Base-by-base conservation (phyloP, 2,329 filamentous ascomycete species). In the Thermochaetoides dissita region DNA sequence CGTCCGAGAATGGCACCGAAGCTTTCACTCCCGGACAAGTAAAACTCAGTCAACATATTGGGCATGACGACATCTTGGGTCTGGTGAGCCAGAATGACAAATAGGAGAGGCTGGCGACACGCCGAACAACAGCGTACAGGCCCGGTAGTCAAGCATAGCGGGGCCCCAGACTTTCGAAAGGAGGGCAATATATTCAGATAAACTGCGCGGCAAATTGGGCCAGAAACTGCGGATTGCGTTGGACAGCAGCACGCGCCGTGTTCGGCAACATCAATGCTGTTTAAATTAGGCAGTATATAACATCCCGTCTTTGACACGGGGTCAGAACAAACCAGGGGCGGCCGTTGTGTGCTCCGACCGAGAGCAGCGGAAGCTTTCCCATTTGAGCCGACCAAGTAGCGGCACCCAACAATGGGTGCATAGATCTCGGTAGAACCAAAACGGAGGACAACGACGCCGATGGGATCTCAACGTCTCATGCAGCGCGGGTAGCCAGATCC, bases 181-280 rank as follows among this genome's bases (percentile, higher is more conserved):
- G 44, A 38, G 40, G 30, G 44, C 47, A 55, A 53, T 55, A 35
- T 55, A 56, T 49, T 54, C 49, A 52, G 43, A 53, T 53, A 55
- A 38, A 55, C 47, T 50, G 44, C 29, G 12, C 29, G 38, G 17
- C 47, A 56, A 46, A 56, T 55, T 57, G 46, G 46, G 41, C 35
- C 39, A 34, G 44, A 39, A 34, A 43, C 17, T 37, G 43, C 40
- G 40, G 41, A 31, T 34, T 45, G 46, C 24, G 44, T 46, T 47
- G 44, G 43, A 43, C 41, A 40, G 41, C 46, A 43, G 41, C 37
- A 42, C 34, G 46, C 39, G 40, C 43, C 44, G 44, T 41, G 33
- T 42, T 46, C 46, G 45, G 41, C 43, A 42, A 30, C 40, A 10
- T 48, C 49, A 49, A 52, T 51, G 49, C 49, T 45, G 48, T 39